A percentile compares a stretch with the other conserved stretches of the same genome.
phyloP scores from a whole-genome alignment of 257 asterid genomes.

The Ballota nigra region DNA sequence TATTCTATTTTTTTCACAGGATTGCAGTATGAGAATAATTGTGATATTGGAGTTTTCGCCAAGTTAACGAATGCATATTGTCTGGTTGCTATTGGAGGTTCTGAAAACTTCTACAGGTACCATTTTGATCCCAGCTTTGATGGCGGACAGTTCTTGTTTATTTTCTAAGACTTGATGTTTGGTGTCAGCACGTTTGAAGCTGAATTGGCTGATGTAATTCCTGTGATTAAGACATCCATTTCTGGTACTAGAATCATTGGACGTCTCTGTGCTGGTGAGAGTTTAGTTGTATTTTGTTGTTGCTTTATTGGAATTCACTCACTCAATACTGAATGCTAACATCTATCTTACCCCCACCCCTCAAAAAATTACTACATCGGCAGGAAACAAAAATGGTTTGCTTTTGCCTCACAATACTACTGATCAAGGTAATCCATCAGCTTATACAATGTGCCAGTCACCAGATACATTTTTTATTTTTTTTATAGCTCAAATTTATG shows the following conservation, averaged over 20 bases:
- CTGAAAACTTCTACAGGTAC: conserved; percentile 92
- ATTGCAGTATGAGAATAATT: conserved; percentile 80
- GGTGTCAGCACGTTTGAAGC: conserved; percentile 72
- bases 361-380: neutral
- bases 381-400: conserved; percentile 95
- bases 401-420: conserved; percentile 94
- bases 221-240: conserved; percentile 86
- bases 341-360: neutral
- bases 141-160: neutral
- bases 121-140: neutral
- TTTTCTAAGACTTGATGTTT: conserved; percentile 21
- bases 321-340: conserved; percentile 5
- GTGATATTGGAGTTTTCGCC: conserved; percentile 89
- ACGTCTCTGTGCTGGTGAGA: conserved; percentile 83
- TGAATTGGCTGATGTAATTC: conserved; percentile 74
- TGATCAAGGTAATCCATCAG: conserved; percentile 69
- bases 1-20: conserved; percentile 41
- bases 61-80: conserved; percentile 96
- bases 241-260: conserved; percentile 89
- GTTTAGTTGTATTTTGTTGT: neutral
- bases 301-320: neutral
- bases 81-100: conserved; percentile 91
- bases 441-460: neutral
- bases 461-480: neutral
- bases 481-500: neutral